phyloP scores from a whole-genome alignment of 2,329 filamentous ascomycete species.

The Cladosporium colombiae region DNA sequence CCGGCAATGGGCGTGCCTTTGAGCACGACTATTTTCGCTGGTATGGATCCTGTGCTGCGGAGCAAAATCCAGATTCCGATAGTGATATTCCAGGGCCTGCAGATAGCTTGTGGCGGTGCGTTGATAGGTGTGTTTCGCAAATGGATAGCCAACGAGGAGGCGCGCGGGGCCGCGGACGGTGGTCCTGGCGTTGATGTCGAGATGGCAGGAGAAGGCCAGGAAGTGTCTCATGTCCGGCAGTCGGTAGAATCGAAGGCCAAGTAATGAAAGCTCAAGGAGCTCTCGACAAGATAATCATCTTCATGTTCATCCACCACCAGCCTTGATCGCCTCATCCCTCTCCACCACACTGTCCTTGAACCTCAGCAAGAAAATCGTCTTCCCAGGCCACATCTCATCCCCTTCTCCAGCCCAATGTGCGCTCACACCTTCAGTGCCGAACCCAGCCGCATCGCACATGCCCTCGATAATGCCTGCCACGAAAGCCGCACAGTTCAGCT shows the following conservation, averaged over 20 bases:
- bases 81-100: constrained; percentile 56
- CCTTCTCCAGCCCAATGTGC: constrained; percentile 71
- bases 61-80: constrained; percentile 65
- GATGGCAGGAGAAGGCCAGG: neutral
- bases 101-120: constrained; percentile 45
- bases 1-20: constrained; percentile 70
- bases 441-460: constrained; percentile 88
- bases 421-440: constrained; percentile 78
- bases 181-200: neutral
- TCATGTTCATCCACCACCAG: constrained; percentile 31
- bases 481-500: constrained; percentile 94
- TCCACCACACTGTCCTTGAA: constrained; percentile 91
- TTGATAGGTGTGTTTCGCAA: constrained; percentile 45
- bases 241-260: constrained; percentile 17
- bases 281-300: neutral
- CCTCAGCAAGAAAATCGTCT: constrained; percentile 93
- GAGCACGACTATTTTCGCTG: constrained; percentile 66
- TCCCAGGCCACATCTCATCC: constrained; percentile 80
- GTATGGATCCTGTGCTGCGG: constrained; percentile 55
- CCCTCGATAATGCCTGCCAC: constrained; percentile 95
- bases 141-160: constrained; percentile 57
- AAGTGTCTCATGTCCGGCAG: neutral
- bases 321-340: constrained; percentile 65
- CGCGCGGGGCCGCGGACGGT: constrained; percentile 37
- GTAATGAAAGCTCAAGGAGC: neutral